Evolutionary conservation across 2,329 filamentous ascomycete genomes (phyloP), one percentile per base, ranked within the genome.

Genomic region (Akanthomyces muscarius): DNA sequence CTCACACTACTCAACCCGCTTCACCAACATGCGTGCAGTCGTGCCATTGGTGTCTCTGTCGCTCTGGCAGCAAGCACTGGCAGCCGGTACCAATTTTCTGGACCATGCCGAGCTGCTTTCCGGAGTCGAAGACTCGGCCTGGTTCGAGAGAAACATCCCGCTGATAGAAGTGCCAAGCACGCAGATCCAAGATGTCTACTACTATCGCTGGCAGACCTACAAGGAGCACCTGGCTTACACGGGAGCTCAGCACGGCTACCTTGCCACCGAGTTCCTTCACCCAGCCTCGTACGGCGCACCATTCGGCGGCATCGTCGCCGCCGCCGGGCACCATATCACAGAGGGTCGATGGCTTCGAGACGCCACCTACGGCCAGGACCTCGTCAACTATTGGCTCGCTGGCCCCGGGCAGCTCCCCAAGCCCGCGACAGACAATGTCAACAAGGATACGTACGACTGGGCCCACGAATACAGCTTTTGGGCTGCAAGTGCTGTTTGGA

Each of bases 131-230:
- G 66, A 69, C 45, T 61, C 64, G 10, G 64, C 63, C 4, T 75
- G 71, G 69, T 72, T 72, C 53, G 66, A 71, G 33, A 66, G 75
- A 60, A 79, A 79, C 62, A 77, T 80, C 38, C 77, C 78, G 5
- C 76, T 74, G 51, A 73, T 80, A n/a, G 76, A 80, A 42, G 71
- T 78, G 21, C 77, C 77, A 10, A 55, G 50, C 18, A 73, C 71
- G 52, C 68, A 74, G 23, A 73, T 80, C 57, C 73, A 79, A 65
- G 75, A 78, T 63, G 77, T 80, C 21, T 80, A 79, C 65, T 80
- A 80, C 65, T 80, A 80, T 65, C 74, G 78, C 45, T 76, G 75
- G 69, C 74, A 73, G 13, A 72, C 77, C 5, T 71, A 77, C 61
- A 75, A 77, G 64, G 73, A 77, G 11, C 78, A 80, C 65, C 69